phyloP scores from a whole-genome alignment of 257 asterid genomes.

The Capsicum baccatum region DNA sequence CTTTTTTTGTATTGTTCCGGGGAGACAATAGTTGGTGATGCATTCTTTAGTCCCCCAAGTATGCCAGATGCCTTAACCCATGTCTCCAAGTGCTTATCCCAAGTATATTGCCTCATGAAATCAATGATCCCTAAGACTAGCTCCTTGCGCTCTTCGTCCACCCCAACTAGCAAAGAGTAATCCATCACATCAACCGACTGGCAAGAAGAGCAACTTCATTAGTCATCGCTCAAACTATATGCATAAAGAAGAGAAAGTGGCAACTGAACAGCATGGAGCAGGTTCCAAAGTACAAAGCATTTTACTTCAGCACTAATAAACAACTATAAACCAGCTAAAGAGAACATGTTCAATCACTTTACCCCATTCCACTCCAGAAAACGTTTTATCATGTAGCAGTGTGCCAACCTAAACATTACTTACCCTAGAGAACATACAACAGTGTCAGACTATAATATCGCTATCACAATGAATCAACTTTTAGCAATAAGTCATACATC shows the following conservation, averaged over 20 bases:
- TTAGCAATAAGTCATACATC: not conserved
- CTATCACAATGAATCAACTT: not conserved
- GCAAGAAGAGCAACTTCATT: slow-evolving; percentile 1
- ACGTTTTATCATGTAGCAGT: not conserved
- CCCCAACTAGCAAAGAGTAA: slow-evolving; percentile 90
- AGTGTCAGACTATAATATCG: not conserved
- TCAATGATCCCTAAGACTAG: slow-evolving; percentile 90
- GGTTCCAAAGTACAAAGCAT: not conserved
- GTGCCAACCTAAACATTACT: not conserved
- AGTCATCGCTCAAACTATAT: not conserved
- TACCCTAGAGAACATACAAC: not conserved
- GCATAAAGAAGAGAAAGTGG: not conserved
- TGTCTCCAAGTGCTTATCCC: slow-evolving; percentile 99
- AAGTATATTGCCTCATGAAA: slow-evolving; percentile 93
- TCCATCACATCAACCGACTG: slow-evolving; percentile 98
- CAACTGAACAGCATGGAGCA: not conserved
- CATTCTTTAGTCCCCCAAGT: slow-evolving; percentile 89
- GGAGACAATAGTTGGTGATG: slow-evolving; percentile 86
- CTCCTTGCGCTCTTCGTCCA: slow-evolving; percentile 86
- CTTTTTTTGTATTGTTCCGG: slow-evolving; percentile 95
- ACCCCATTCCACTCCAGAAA: not conserved
- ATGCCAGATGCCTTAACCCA: slow-evolving; percentile 97
- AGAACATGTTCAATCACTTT: not conserved
- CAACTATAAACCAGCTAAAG: slow-evolving; percentile 16
- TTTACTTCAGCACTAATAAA: not conserved